Base-by-base conservation (phyloP, 371 early-diverging fungal species). In the Phascolomyces articulosus region DNA sequence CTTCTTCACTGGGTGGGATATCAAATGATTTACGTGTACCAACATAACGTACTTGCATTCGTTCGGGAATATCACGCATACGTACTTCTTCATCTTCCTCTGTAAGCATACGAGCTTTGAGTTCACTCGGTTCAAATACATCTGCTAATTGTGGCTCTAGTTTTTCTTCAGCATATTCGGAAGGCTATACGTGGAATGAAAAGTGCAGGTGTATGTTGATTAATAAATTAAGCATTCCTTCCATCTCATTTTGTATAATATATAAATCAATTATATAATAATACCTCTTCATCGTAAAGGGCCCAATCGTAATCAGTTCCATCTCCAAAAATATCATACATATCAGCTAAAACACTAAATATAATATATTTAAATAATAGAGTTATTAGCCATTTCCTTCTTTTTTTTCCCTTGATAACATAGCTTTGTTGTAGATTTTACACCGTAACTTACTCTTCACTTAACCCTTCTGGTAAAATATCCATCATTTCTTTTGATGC, bases 81-180 rank as follows among this genome's bases (percentile, higher is more conserved):
- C 96, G 89, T 66, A 98, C 96, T 7, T 83, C 85, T 60, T 97
- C 96, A 73, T 98, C 99, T 62, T 80, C 80, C 49, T 93, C 93
- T 1, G 98, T 97, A 86, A 98, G 85, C 91, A 96, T 89, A 63
- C 92, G 87, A 51, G 86, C 93, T 23, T 86, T 90, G 44, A 98
- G 83, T 70, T 94, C 98, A 24, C 90, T 87, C 0, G 97, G 98
- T 73, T 97, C 98, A 66, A 94, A 97, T 15, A 97, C 87, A 66
- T 94, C 87, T 20, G 84, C 88, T 55, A 93, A 72, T 55, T 87
- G 87, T 60, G 86, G 83, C 40, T 87, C 87, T 0, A 73, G 79
- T 51, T 80, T 67, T 60, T 73, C 72, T 51, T 51, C 51, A 11
- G 11, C 51, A 23, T 51, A 51, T 24, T 51, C 51, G 2, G 51